These are phyloP conservation scores for Boletus vinaceobasis DNA, from an alignment of 768 basidiomycete species.

Conservation along the genomic window DNA sequence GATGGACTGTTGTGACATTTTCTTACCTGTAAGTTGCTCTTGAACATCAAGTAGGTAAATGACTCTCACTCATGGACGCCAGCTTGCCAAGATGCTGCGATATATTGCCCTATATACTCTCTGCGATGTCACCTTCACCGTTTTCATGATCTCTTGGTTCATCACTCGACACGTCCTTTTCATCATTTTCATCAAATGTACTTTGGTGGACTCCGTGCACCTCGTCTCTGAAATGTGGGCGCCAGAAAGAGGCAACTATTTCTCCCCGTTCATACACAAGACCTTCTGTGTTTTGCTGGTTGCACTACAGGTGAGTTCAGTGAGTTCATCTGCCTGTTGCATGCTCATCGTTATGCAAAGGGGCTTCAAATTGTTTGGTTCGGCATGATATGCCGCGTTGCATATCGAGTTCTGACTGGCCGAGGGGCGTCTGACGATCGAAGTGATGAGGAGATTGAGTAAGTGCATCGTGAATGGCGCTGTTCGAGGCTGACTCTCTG, in stretches of 20 bases:
- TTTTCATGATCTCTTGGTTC: constrained; percentile 89
- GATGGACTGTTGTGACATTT: constrained; percentile 94
- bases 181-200: constrained; percentile 62
- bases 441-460: constrained; percentile 77
- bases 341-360: constrained; percentile 35
- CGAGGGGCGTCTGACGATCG: constrained; percentile 78
- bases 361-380: constrained; percentile 83
- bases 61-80: constrained; percentile 5
- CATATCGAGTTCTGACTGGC: constrained; percentile 74
- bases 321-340: not conserved
- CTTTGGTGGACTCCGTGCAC: constrained; percentile 47
- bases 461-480: constrained; percentile 16
- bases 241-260: constrained; percentile 53
- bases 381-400: constrained; percentile 76
- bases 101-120: constrained; percentile 68
- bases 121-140: constrained; percentile 73
- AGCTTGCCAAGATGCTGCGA: constrained; percentile 93
- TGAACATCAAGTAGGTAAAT: not conserved
- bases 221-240: constrained; percentile 56
- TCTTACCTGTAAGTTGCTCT: constrained; percentile 69
- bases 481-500: constrained; percentile 10
- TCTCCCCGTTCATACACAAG: constrained; percentile 42
- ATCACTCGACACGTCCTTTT: constrained; percentile 86
- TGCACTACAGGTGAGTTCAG: constrained; percentile 52
- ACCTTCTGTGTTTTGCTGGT: constrained; percentile 56